These are phyloP conservation scores for Phytophthora sp. DNA, from an alignment of 352 stramenopile species.

Conservation along the genomic window DNA sequence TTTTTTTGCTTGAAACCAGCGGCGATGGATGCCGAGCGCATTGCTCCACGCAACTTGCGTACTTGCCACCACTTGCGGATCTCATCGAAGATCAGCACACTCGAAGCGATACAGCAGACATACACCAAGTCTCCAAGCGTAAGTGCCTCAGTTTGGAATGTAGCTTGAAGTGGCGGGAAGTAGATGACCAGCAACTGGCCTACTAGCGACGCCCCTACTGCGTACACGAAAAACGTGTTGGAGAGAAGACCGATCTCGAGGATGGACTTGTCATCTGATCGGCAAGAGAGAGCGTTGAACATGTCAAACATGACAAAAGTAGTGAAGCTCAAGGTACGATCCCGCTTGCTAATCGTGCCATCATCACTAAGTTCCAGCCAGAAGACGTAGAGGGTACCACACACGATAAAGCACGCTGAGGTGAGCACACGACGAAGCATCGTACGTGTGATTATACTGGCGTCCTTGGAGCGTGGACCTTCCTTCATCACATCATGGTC, in stretches of 20 bases:
- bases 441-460: conserved; percentile 74
- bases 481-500: conserved; percentile 87
- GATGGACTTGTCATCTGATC: conserved; percentile 94
- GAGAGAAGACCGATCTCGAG: conserved; percentile 92
- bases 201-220: conserved; percentile 92
- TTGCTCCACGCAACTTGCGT: conserved; percentile 39
- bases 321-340: conserved; percentile 99
- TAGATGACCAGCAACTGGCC: conserved; percentile 97
- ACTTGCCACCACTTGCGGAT: conserved; percentile 90
- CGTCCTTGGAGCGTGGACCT: conserved; percentile 79
- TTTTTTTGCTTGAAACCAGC: conserved; percentile 52
- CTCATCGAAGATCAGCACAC: conserved; percentile 94
- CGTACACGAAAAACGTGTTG: conserved; percentile 95
- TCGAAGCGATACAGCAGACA: conserved; percentile 92
- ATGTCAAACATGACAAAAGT: conserved; percentile 99
- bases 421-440: conserved; percentile 77
- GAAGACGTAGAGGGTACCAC: conserved; percentile 85
- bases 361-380: conserved; percentile 87
- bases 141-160: conserved; percentile 98
- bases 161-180: conserved; percentile 93
- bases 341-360: conserved; percentile 90
- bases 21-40: conserved; percentile 46
- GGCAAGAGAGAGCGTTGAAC: conserved; percentile 97
- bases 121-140: conserved; percentile 92
- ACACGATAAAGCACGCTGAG: conserved; percentile 79